phyloP scores from a whole-genome alignment of 257 asterid genomes.

The Ehretia macrophylla region DNA sequence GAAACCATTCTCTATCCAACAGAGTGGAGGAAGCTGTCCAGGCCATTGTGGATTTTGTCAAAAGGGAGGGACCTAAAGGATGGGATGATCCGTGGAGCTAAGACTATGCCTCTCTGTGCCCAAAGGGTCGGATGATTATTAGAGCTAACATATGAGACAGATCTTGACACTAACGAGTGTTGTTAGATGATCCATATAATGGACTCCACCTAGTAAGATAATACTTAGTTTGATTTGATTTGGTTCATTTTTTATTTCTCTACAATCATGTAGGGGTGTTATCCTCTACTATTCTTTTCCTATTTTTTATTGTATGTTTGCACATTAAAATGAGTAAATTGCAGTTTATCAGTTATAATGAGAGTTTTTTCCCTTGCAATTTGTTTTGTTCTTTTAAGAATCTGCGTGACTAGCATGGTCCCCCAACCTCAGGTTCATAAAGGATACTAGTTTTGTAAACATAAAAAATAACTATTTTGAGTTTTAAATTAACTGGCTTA shows the following conservation, averaged over 20 bases:
- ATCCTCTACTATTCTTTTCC: neutral
- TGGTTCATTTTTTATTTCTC: neutral
- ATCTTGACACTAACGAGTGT: neutral
- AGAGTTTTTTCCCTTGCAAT: neutral
- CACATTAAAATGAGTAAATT: neutral
- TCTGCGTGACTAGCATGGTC: no score
- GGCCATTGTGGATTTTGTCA: conserved; percentile 57
- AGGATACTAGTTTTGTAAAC: no score
- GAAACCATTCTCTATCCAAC: conserved; percentile 74
- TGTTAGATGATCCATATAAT: no score
- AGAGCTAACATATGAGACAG: no score
- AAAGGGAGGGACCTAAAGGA: conserved; percentile 76
- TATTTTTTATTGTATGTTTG: no score
- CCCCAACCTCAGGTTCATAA: no score
- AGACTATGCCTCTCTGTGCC: conserved; percentile 8
- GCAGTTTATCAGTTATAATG: neutral
- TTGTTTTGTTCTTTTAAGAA: neutral
- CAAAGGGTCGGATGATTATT: no score
- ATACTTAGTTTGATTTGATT: neutral
- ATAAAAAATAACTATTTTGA: no score
- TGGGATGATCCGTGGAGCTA: conserved; percentile 94
- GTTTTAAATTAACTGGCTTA: no score
- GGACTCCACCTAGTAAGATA: no score
- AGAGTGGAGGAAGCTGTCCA: conserved; percentile 64
- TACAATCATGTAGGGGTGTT: neutral